Evolutionary conservation across 2,329 filamentous ascomycete species (phyloP), one percentile per base, ranked within the genome.

Genomic region (Trichoderma sp.): DNA sequence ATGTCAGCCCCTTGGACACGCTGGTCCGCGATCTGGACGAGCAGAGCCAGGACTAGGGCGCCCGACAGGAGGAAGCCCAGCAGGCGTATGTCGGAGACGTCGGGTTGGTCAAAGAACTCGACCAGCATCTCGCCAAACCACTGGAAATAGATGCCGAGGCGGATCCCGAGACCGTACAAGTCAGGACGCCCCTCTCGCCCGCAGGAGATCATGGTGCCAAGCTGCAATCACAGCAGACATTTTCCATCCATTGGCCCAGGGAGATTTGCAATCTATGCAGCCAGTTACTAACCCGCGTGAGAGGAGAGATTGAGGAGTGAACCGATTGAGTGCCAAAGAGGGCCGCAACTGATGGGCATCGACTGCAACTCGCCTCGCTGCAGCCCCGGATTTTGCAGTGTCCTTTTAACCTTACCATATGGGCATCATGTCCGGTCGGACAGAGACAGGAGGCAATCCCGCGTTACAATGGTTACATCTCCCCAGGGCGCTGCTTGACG

Each of bases 151-250:
- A 77, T 75, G 10, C 72, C 72, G 24, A 71, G 69, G 5, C 76
- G 73, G 59, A 78, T 74, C 48, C 75, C 76, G 19, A 78, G 62
- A 7, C 76, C 76, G 51, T 78, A 78, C 55, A 77, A 68, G 26
- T 73, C 73, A 44, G 75, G 70, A 21, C 71, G 68, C 17, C 74
- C 71, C 30, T 68, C 59, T 45, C 68, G 62, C 17, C 69, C 66
- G 65, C 76, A 77, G 24, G 70, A 60, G 26, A 56, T 64, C 71
- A 72, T 72, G 21, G 14, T 60, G 41, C 39, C 12, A 17, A 28
- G n/a, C 21, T 19, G 48, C 12, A 30, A 45, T 39, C n/a, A 19
- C 21, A n/a, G 14, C 47, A 60, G 41, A 39, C 47, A 59, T 59
- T 17, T 57, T 57, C 34, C 30, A 41, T 44, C 17, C 24, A 17